phyloP scores from a whole-genome alignment of 2,329 filamentous ascomycete species.

The Zarea fungicola region DNA sequence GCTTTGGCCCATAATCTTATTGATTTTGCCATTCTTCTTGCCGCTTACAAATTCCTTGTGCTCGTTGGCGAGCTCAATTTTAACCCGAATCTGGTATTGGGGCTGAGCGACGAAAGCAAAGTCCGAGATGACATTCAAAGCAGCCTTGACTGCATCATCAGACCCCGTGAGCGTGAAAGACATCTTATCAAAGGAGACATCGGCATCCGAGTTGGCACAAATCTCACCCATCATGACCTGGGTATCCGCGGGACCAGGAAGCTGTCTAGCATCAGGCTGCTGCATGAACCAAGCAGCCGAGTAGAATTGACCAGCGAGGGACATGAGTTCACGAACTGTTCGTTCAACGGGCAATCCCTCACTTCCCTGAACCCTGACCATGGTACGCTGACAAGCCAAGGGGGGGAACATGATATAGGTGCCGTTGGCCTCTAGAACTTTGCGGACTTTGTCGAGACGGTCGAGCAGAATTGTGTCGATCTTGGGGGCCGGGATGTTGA shows the following conservation, averaged over 20 bases:
- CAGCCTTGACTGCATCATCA: conserved; percentile 91
- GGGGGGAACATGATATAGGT: conserved; percentile 91
- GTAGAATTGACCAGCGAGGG: conserved; percentile 93
- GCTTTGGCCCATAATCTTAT: conserved; percentile 99
- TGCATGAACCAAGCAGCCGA: conserved; percentile 94
- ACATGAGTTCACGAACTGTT: conserved; percentile 93
- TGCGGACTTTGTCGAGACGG: conserved; percentile 91
- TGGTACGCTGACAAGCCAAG: conserved; percentile 75
- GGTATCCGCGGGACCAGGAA: conserved; percentile 66
- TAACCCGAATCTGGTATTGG: conserved; percentile 91
- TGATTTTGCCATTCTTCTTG: conserved; percentile 99
- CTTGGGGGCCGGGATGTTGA: conserved; percentile 82
- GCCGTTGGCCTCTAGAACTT: conserved; percentile 95
- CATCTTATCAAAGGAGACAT: conserved; percentile 90
- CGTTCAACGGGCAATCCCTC: conserved; percentile 93
- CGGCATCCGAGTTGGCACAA: conserved; percentile 91
- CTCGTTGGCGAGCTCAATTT: conserved; percentile 97
- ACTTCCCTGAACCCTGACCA: conserved; percentile 85
- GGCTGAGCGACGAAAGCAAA: conserved; percentile 82
- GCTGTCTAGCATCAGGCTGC: conserved; percentile 60
- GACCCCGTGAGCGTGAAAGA: conserved; percentile 93
- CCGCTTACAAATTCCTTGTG: conserved; percentile 99
- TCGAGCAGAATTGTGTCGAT: conserved; percentile 90
- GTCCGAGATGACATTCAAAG: conserved; percentile 89
- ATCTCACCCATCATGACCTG: conserved; percentile 92